Conservation (phyloP, 345 rosid genomes). For the Dipteronia sinensis region DNA sequence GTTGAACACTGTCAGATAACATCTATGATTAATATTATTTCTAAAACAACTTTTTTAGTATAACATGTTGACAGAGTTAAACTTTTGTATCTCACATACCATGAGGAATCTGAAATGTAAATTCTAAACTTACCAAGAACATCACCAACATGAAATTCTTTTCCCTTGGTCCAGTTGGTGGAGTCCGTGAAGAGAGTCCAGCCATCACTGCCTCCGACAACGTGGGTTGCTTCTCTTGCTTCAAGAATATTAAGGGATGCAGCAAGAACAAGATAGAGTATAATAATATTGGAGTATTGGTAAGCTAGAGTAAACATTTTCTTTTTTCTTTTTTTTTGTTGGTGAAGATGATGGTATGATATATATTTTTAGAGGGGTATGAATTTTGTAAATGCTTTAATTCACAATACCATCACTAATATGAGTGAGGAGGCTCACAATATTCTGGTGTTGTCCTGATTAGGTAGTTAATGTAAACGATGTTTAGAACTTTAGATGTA, state of each 20-base stretch:
- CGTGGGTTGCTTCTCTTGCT: conserved; percentile 18
- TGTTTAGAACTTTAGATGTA: neutral
- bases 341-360: neutral
- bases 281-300: neutral
- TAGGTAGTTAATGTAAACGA: conserved; percentile 11
- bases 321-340: neutral
- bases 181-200: conserved; percentile 33
- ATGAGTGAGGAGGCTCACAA: conserved; percentile 10
- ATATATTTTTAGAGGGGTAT: neutral
- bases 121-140: conserved; percentile 28
- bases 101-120: neutral
- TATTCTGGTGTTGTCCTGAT: conserved; percentile 6
- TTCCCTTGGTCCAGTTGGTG: conserved; percentile 44
- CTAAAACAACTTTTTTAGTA: conserved; percentile 4
- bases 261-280: conserved; percentile 7
- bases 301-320: conserved; percentile 4
- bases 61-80: neutral
- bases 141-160: conserved; percentile 43
- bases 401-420: neutral
- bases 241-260: neutral
- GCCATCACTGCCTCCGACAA: conserved; percentile 39
- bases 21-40: neutral
- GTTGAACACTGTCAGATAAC: conserved; percentile 39
- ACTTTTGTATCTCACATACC: neutral
- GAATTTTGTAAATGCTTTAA: neutral